Conservation (phyloP, 2,329 filamentous ascomycete genomes). For the Lachnellula suecica region DNA sequence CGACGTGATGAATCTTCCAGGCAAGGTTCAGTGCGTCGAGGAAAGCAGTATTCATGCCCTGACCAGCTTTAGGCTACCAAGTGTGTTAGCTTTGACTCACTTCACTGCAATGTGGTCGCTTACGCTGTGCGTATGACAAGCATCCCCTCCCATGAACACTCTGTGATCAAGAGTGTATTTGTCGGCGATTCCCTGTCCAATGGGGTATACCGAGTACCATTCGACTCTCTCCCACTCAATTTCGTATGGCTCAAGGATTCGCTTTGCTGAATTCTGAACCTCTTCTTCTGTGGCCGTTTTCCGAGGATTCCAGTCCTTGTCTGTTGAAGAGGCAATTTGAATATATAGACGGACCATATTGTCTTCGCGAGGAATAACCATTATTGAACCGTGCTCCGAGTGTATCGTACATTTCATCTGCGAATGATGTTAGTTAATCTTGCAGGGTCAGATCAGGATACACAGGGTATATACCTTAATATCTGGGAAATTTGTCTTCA, state of each 20-base stretch:
- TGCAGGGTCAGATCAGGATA: not conserved
- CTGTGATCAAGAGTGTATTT: constrained; percentile 66
- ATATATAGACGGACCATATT: constrained; percentile 70
- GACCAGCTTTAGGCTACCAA: constrained; percentile 71
- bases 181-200: constrained; percentile 71
- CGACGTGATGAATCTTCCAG: constrained; percentile 94
- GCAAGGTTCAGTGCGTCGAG: constrained; percentile 84
- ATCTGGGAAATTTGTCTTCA: constrained; percentile 73
- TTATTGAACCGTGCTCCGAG: constrained; percentile 71
- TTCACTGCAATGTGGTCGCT: constrained; percentile 42
- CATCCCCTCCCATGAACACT: constrained; percentile 74
- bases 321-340: constrained; percentile 62
- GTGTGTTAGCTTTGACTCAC: constrained; percentile 50
- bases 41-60: constrained; percentile 81
- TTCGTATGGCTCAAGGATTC: constrained; percentile 63
- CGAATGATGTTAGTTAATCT: not conserved
- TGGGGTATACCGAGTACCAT: constrained; percentile 77
- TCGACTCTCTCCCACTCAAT: constrained; percentile 68
- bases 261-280: constrained; percentile 64
- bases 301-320: constrained; percentile 59
- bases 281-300: constrained; percentile 62
- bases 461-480: constrained; percentile 60
- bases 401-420: constrained; percentile 76
- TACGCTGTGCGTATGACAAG: constrained; percentile 77
- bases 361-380: constrained; percentile 74